Conservation (phyloP, 768 basidiomycete genomes). For the Hemileccinum impolitum region DNA sequence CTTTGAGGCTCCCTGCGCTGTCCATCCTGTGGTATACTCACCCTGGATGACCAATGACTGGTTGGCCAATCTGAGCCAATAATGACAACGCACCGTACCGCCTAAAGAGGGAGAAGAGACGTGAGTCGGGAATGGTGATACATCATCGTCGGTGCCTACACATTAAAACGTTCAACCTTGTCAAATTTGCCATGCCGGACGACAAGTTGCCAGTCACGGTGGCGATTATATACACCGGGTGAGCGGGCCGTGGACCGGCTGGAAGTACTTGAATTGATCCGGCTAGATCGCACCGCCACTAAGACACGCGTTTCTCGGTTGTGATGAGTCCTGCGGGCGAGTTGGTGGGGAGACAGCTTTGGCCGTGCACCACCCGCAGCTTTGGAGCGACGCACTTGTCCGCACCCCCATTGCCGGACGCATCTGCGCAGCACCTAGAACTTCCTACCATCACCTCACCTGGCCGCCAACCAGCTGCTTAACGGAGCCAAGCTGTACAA, state of each 20-base stretch:
- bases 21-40: conserved; percentile 96
- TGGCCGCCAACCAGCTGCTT: conserved; percentile 10
- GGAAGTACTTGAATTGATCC: neutral
- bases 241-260: conserved; percentile 5
- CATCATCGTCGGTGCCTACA: conserved; percentile 43
- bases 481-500: conserved; percentile 8
- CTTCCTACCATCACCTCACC: conserved; percentile 2
- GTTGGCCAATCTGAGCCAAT: neutral
- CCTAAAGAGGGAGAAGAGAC: conserved; percentile 31
- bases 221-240: neutral
- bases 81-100: conserved; percentile 46
- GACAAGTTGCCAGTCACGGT: neutral
- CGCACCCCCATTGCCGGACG: conserved; percentile 2
- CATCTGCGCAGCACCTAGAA: conserved; percentile 13
- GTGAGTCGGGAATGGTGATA: conserved; percentile 4
- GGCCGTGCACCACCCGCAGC: conserved; percentile 11
- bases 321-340: conserved; percentile 25
- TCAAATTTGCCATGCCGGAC: conserved; percentile 39
- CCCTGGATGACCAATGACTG: conserved; percentile 40
- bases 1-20: conserved; percentile 84
- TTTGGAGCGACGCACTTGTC: conserved; percentile 8
- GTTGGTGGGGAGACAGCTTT: conserved; percentile 1
- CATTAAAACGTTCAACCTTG: conserved; percentile 73
- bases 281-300: conserved; percentile 21
- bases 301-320: conserved; percentile 15